Percentiles rank a stretch among this genome's conserved stretches.
Evolutionary conservation across 257 asterid species (phyloP).

Genomic region (Verbascum thapsus): DNA sequence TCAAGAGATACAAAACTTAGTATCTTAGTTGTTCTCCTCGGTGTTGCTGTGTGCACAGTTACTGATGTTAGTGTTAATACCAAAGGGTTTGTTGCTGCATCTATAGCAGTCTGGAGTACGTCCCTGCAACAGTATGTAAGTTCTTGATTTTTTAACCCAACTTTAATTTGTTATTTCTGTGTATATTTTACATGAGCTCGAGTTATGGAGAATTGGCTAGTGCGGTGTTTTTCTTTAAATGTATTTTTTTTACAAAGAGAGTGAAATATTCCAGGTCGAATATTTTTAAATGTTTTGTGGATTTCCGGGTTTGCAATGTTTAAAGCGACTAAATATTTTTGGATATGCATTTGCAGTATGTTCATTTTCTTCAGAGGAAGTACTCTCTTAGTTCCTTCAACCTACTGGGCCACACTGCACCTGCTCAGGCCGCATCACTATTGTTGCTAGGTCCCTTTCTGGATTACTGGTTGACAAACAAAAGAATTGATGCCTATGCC

Average conservation of each 20-base stretch:
- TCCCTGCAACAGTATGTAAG: slow-evolving; percentile 96
- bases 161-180: no score
- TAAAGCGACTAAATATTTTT: slow-evolving; percentile 16
- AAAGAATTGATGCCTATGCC: slow-evolving; percentile 69
- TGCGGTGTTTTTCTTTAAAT: slow-evolving; percentile 9
- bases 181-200: no score
- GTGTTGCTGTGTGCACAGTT: slow-evolving; percentile 96
- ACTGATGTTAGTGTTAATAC: slow-evolving; percentile 92
- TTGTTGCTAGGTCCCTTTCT: slow-evolving; percentile 79
- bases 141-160: slow-evolving; percentile 16
- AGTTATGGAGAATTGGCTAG: neutral
- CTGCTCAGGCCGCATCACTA: slow-evolving; percentile 83
- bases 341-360: slow-evolving; percentile 66
- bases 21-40: slow-evolving; percentile 77
- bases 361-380: slow-evolving; percentile 80
- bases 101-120: slow-evolving; percentile 93
- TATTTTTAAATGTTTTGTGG: neutral
- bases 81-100: slow-evolving; percentile 89
- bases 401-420: slow-evolving; percentile 91
- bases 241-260: neutral
- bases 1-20: slow-evolving; percentile 97
- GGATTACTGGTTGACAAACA: slow-evolving; percentile 91
- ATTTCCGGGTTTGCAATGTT: slow-evolving; percentile 18
- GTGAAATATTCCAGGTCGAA: neutral
- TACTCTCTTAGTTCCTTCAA: slow-evolving; percentile 84